Base-by-base conservation (phyloP, 768 basidiomycete species). In the Amanita fuliginea region DNA sequence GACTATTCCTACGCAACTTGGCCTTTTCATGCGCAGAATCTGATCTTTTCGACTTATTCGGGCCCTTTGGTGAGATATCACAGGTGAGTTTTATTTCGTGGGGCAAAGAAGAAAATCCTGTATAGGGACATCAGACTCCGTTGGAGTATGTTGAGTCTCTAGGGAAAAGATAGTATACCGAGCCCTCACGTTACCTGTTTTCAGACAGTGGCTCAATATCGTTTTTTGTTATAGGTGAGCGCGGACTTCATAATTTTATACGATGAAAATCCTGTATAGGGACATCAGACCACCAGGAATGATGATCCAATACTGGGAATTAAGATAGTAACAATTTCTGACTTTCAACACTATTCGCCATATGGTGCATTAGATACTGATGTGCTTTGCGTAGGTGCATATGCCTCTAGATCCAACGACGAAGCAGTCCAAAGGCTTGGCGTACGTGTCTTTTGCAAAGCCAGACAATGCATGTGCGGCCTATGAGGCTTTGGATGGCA, bases 1-100 rank as follows among this genome's bases (percentile, higher is more conserved):
- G 94, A 3, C 68, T 98, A 2, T 98, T 98, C 60, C 68, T 99
- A 4, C 89, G 96, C n/a, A 99, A 98, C 60, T 65, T 99, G n/a
- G 74, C 92, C 0, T 98, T 92, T 59, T 77, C 83, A 0, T 89
- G 86, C 51, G 83, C 84, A 6, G 76, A 85, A 14, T 63, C 70
- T 2, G 92, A 96, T 44, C 65, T 98, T 0, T 58, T 63, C 2
- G 71, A 74, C 10, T 70, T 82, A 2, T 92, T 93, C 62, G 61
- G 64, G 3, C 68, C 75, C 0, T 89, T 77, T 60, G 94, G 94
- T 7, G 70, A 77, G 40, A 61, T 96, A 30, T 73, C 74, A 36
- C 86, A 93, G 83, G 91, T 90, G 53, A 11, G 14, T 46, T 33
- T 16, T 49, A 16, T 50, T 8, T 19, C 11, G 6, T 33, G 36